Percentiles rank a stretch among this genome's conserved stretches.
These are phyloP conservation scores for Colletotrichum sp. DNA, from an alignment of 2,329 filamentous ascomycete species.

Conservation along the genomic window DNA sequence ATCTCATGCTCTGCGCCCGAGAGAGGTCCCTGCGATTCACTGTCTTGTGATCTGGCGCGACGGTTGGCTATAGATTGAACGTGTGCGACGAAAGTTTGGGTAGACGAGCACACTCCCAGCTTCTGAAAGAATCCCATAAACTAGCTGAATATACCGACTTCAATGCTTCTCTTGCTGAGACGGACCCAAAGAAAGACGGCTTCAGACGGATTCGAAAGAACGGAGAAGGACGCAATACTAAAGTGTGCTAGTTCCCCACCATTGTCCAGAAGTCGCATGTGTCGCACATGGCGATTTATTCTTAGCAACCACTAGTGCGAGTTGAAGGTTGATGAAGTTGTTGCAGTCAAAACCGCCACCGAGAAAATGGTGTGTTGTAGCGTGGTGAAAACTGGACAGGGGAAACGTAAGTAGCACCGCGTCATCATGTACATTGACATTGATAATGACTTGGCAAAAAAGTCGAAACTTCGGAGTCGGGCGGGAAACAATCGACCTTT, in stretches of 20 bases:
- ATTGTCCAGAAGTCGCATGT: neutral
- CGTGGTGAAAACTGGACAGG: neutral
- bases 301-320: neutral
- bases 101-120: neutral
- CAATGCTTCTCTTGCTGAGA: neutral
- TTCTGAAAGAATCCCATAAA: neutral
- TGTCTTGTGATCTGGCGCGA: neutral
- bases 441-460: neutral
- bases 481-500: neutral
- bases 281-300: neutral
- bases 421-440: neutral
- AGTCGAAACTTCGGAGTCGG: neutral
- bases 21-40: neutral
- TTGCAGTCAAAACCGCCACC: neutral
- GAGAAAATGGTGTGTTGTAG: neutral
- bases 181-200: neutral
- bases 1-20: neutral
- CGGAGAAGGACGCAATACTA: neutral
- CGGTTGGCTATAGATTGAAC: neutral
- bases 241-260: neutral
- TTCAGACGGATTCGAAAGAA: neutral
- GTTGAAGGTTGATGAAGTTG: neutral
- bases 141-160: neutral
- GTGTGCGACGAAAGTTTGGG: neutral
- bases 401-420: too few relatives aligned